phyloP scores from a whole-genome alignment of 345 rosid species.

The Dipteronia dyeriana region DNA sequence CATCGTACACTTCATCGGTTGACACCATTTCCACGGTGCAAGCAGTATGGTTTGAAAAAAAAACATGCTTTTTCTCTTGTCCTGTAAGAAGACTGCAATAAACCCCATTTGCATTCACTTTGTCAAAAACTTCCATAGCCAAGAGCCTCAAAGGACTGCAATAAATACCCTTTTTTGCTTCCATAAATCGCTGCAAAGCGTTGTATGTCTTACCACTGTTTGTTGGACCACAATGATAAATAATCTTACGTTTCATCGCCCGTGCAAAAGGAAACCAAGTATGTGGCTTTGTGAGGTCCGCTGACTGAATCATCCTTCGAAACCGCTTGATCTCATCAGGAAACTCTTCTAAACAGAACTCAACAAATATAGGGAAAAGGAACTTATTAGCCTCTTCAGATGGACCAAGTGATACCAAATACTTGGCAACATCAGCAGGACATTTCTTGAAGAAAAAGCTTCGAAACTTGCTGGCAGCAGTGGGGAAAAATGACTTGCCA shows the following conservation, averaged over 20 bases:
- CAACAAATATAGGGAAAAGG: constrained; percentile 82
- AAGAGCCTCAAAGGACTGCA: constrained; percentile 92
- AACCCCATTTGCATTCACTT: constrained; percentile 79
- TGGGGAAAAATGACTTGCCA: constrained; percentile 82
- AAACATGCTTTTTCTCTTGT: constrained; percentile 81
- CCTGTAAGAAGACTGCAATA: constrained; percentile 94
- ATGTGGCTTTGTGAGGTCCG: constrained; percentile 87
- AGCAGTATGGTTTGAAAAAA: constrained; percentile 79
- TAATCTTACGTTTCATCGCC: constrained; percentile 83
- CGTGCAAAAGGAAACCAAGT: constrained; percentile 95
- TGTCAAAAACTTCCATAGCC: constrained; percentile 99
- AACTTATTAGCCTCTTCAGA: constrained; percentile 67
- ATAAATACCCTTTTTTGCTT: constrained; percentile 83
- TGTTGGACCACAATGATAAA: constrained; percentile 97
- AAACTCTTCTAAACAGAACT: constrained; percentile 75
- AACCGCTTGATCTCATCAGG: constrained; percentile 77
- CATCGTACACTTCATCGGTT: constrained; percentile 71
- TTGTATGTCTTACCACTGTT: constrained; percentile 94
- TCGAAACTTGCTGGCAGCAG: constrained; percentile 57
- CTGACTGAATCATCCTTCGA: constrained; percentile 55
- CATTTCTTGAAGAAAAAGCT: constrained; percentile 55
- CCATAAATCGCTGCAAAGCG: constrained; percentile 88
- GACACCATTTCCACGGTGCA: constrained; percentile 97
- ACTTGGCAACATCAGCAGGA: constrained; percentile 41
- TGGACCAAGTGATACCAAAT: constrained; percentile 65